phyloP scores from a whole-genome alignment of 768 basidiomycete species.

The Russula abietina region DNA sequence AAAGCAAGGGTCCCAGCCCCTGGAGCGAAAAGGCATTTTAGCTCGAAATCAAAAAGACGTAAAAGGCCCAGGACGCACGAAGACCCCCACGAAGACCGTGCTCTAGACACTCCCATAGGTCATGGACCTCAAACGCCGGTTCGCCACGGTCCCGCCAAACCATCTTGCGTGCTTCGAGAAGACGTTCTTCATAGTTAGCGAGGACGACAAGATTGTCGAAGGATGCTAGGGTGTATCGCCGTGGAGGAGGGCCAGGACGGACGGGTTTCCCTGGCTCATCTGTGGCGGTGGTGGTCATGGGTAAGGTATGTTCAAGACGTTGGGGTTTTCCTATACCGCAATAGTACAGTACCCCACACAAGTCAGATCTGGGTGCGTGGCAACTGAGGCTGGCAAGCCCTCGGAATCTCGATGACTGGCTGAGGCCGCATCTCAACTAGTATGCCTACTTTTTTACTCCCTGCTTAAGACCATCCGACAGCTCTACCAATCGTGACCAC shows the following conservation, averaged over 20 bases:
- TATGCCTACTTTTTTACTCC: constrained; percentile 22
- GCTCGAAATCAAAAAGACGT: background rate
- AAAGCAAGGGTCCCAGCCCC: constrained; percentile 81
- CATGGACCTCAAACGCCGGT: constrained; percentile 60
- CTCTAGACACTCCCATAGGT: constrained; percentile 57
- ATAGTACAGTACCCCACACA: too few relatives aligned
- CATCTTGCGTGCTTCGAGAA: constrained; percentile 68
- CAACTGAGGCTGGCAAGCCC: too few relatives aligned
- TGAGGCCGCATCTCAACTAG: too few relatives aligned
- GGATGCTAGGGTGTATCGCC: constrained; percentile 58
- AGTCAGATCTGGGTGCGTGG: too few relatives aligned
- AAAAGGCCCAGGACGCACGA: constrained; percentile 43
- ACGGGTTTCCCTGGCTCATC: background rate
- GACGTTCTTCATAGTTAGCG: constrained; percentile 74
- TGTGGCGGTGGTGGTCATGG: constrained; percentile 3
- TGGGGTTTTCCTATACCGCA: background rate
- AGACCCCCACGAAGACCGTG: constrained; percentile 68
- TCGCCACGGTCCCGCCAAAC: constrained; percentile 79
- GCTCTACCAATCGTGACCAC: constrained; percentile 60
- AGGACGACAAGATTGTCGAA: constrained; percentile 82
- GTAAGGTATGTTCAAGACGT: background rate
- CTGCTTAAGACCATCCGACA: constrained; percentile 60
- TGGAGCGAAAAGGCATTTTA: constrained; percentile 30
- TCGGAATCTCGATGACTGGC: too few relatives aligned
- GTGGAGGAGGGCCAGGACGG: constrained; percentile 43